Evolutionary conservation across 2,329 filamentous ascomycete genomes (phyloP).

Genomic region (Fusarium gaditjirri): DNA sequence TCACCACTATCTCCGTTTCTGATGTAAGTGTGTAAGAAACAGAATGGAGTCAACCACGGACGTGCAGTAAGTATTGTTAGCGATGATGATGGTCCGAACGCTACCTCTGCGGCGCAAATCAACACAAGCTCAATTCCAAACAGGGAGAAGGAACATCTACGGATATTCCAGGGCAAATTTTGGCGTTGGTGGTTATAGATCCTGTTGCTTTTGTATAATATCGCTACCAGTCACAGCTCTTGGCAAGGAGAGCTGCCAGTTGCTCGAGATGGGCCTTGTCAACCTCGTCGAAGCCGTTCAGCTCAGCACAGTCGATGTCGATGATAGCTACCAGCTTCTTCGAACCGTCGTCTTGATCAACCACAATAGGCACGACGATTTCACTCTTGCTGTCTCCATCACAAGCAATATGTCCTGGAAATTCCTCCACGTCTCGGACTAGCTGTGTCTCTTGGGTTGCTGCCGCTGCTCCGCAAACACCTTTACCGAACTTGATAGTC

Average conservation of each 20-base stretch:
- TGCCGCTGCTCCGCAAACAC: constrained; percentile 81
- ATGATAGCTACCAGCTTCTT: constrained; percentile 76
- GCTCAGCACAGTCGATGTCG: constrained; percentile 78
- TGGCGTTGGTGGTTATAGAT: neutral
- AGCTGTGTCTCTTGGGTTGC: constrained; percentile 70
- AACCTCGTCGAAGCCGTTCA: constrained; percentile 74
- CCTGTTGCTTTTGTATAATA: neutral
- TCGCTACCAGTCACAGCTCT: constrained; percentile 72
- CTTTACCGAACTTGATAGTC: constrained; percentile 76
- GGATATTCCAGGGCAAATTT: neutral
- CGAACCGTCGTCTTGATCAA: constrained; percentile 44
- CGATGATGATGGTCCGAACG: constrained; percentile 1
- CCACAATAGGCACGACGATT: constrained; percentile 80
- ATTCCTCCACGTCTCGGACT: constrained; percentile 75
- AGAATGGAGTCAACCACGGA: neutral
- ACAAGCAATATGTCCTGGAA: constrained; percentile 85
- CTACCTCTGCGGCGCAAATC: neutral
- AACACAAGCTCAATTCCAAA: neutral
- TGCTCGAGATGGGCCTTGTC: constrained; percentile 74
- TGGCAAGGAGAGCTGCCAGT: constrained; percentile 68
- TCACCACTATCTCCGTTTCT: constrained; percentile 23
- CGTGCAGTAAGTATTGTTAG: constrained; percentile 1
- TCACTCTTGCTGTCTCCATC: constrained; percentile 81
- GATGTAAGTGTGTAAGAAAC: constrained; percentile 15
- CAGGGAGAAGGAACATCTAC: neutral